phyloP scores from a whole-genome alignment of 495 filamentous ascomycete species.

The Penicillium cataractarum region DNA sequence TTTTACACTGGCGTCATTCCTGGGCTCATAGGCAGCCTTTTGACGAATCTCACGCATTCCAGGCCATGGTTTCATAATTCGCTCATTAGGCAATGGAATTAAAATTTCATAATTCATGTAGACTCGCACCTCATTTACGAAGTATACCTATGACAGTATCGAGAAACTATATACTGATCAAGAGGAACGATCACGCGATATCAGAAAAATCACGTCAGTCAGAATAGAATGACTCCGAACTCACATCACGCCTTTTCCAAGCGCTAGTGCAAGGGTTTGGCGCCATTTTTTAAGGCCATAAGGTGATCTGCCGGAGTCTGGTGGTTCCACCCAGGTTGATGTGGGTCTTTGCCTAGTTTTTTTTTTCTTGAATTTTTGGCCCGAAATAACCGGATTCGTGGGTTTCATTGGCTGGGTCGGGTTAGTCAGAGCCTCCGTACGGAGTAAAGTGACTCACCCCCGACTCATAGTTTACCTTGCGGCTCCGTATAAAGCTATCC shows the following conservation, averaged over 20 bases:
- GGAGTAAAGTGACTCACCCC: slow-evolving; percentile 28
- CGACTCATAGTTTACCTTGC: slow-evolving; percentile 4
- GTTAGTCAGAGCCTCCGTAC: slow-evolving; percentile 6
- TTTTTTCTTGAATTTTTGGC: not conserved
- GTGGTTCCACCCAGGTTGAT: slow-evolving; percentile 20
- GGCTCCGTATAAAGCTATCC: slow-evolving; percentile 19
- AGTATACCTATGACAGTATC: not conserved
- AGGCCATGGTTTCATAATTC: slow-evolving; percentile 6
- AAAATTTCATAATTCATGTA: not conserved
- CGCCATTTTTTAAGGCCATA: slow-evolving; percentile 25
- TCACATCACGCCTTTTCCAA: slow-evolving; percentile 26
- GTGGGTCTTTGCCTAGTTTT: slow-evolving; percentile 21
- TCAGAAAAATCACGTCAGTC: not conserved
- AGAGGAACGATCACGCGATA: not conserved
- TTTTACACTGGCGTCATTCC: slow-evolving; percentile 14
- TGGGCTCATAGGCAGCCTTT: not conserved
- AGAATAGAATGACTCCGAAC: slow-evolving; percentile 10
- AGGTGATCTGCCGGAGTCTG: slow-evolving; percentile 21
- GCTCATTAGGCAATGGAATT: not conserved
- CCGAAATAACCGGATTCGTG: not conserved
- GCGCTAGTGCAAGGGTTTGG: slow-evolving; percentile 16
- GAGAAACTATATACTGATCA: not conserved
- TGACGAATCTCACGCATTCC: slow-evolving; percentile 17
- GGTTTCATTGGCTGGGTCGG: not conserved
- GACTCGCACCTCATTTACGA: slow-evolving; percentile 1